Base-by-base conservation (phyloP, 108 stramenopile species). In the Pseudonitzschia pungens region DNA sequence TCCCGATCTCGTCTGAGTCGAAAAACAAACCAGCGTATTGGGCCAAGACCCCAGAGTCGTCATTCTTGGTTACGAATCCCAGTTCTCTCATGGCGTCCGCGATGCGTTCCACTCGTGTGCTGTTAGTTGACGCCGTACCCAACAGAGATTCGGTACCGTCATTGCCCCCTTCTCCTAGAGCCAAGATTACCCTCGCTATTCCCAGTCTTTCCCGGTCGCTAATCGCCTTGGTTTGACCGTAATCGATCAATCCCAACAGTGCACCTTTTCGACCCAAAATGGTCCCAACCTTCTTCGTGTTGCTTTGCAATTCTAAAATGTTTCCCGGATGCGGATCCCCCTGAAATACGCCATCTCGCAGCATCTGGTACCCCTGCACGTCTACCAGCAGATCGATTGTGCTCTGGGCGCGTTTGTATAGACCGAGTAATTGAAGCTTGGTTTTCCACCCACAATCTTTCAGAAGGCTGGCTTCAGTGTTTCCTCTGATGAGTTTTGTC, bases 361-460 rank as follows among this genome's bases (percentile, higher is more conserved):
- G 82, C 41, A 92, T 87, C 75, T 92, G 90, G 65, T 92, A 77
- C 22, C 90, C 90, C 45, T 87, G 86, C 18, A 86, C 90, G 60
- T 87, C 88, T 0, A 89, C 66, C 15, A 91, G 72, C 20, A 87
- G 71, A 27, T 83, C 65, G 26, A 92, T 45, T 42, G 74, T 74
- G 40, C 69, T 76, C 32, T 81, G 74, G 18, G 71, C 74, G 57
- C 73, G 68, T 51, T 66, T 53, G 26, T 79, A 71, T 3, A n/a
- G 8, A 16, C 65, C 32, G 36, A 75, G 42, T 0, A 88, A 71
- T 73, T 63, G 67, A 3, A 76, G 0, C 27, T 76, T 76, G 27
- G 40, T 50, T 22, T 36, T 33, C 60, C 31, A 40, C 8, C 60
- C 60, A 18, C 29, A 31, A 33, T 62, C 60, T 15, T 62, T 62